Evolutionary conservation across 768 basidiomycete genomes (phyloP).

Genomic region (Leccinum variicolor): DNA sequence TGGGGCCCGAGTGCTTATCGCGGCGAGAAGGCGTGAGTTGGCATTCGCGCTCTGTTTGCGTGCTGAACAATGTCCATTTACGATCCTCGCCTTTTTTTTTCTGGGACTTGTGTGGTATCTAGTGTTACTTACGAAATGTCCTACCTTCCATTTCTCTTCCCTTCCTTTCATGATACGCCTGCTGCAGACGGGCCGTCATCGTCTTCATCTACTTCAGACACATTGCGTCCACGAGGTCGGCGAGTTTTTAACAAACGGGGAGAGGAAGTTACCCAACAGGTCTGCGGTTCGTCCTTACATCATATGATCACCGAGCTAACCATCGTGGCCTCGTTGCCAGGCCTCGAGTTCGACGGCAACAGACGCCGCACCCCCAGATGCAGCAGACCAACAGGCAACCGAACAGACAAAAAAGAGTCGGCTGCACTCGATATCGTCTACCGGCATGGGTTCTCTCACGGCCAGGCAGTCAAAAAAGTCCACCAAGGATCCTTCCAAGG

Average conservation of each 20-base stretch:
- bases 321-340: constrained; percentile 17
- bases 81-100: constrained; percentile 4
- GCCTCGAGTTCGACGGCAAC: constrained; percentile 10
- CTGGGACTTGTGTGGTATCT: constrained; percentile 6
- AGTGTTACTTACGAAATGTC: constrained; percentile 54
- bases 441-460: constrained; percentile 2
- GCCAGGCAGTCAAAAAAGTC: constrained; percentile 17
- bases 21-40: constrained; percentile 26
- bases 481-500: constrained; percentile 28
- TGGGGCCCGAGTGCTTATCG: constrained; percentile 40
- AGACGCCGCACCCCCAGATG: constrained; percentile 5
- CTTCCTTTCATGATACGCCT: constrained; percentile 30
- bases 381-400: constrained; percentile 20
- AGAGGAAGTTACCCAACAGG: constrained; percentile 37
- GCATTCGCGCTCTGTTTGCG: constrained; percentile 3
- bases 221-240: constrained; percentile 42
- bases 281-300: constrained; percentile 19
- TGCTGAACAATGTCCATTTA: constrained; percentile 19
- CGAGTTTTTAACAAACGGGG: constrained; percentile 52
- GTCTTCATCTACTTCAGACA: constrained; percentile 18
- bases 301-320: constrained; percentile 16
- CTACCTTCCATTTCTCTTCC: constrained; percentile 64
- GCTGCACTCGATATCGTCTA: constrained; percentile 24
- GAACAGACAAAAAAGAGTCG: constrained; percentile 17
- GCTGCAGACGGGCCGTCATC: constrained; percentile 20